Evolutionary conservation across 345 rosid species (phyloP).

Genomic region (Aquilaria malaccensis): DNA sequence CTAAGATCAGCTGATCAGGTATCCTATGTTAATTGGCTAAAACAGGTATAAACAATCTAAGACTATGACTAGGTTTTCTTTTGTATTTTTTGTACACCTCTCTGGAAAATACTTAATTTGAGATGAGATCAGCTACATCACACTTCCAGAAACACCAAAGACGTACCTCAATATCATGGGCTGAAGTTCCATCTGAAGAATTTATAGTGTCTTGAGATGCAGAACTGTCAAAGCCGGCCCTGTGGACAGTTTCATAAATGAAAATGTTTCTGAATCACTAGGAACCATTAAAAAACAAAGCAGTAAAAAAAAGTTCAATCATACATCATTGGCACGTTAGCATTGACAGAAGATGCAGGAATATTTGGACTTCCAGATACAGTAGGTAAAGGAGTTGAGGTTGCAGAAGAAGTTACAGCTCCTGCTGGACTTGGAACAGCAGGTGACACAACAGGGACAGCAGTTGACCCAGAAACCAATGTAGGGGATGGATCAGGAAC

Average conservation of each 20-base stretch:
- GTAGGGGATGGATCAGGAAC: conserved; percentile 34
- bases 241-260: conserved; percentile 16
- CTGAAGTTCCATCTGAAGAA: conserved; percentile 40
- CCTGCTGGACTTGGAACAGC: conserved; percentile 20
- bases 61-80: too few relatives aligned
- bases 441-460: conserved; percentile 30
- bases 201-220: conserved; percentile 34
- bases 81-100: too few relatives aligned
- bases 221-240: conserved; percentile 33
- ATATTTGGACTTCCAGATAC: conserved; percentile 27
- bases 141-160: conserved; percentile 7
- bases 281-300: conserved; percentile 9
- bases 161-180: conserved; percentile 56
- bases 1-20: too few relatives aligned
- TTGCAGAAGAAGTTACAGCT: conserved; percentile 19
- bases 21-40: too few relatives aligned
- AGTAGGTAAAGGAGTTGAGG: conserved; percentile 24
- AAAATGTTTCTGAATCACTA: neutral
- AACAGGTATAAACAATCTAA: too few relatives aligned
- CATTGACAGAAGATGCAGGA: conserved; percentile 25
- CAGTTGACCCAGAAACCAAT: conserved; percentile 40
- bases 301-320: conserved; percentile 7
- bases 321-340: conserved; percentile 46
- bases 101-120: neutral
- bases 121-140: neutral